phyloP scores from a whole-genome alignment of 495 filamentous ascomycete species.

The Aspergillus funiculosus region DNA sequence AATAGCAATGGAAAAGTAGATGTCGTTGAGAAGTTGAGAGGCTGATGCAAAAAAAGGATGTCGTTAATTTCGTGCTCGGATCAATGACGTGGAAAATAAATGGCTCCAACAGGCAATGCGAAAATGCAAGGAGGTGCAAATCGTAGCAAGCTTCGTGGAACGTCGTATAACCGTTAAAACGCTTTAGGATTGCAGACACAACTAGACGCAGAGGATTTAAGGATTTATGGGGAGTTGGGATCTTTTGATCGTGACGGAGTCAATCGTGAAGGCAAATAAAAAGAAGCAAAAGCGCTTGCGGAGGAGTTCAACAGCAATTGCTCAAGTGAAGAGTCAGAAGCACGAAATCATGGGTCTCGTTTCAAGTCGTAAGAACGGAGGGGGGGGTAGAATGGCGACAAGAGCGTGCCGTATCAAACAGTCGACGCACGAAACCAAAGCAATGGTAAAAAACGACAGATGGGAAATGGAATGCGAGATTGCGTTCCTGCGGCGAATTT shows the following conservation, averaged over 20 bases:
- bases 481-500: constrained; percentile 9
- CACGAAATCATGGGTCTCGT: constrained; percentile 50
- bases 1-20: constrained; percentile 3
- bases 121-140: constrained; percentile 33
- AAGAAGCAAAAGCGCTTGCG: constrained; percentile 22
- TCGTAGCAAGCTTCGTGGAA: constrained; percentile 33
- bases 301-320: constrained; percentile 27
- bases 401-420: too few relatives aligned
- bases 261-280: neutral
- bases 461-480: constrained; percentile 2
- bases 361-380: constrained; percentile 51
- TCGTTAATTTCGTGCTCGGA: constrained; percentile 19
- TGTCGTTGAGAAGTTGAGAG: constrained; percentile 2
- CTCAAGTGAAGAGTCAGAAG: constrained; percentile 31
- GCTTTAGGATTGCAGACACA: constrained; percentile 19
- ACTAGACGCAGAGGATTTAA: too few relatives aligned
- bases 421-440: constrained; percentile 1
- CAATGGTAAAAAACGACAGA: neutral
- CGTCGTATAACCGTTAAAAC: constrained; percentile 33
- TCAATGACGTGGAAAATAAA: constrained; percentile 22
- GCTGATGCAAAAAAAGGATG: constrained; percentile 15
- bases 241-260: neutral
- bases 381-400: constrained; percentile 25
- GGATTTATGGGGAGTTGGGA: too few relatives aligned
- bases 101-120: constrained; percentile 24